Evolutionary conservation across 2,329 filamentous ascomycete genomes (phyloP), one percentile per base, ranked within the genome.

Genomic region (Diplodia intermedia): DNA sequence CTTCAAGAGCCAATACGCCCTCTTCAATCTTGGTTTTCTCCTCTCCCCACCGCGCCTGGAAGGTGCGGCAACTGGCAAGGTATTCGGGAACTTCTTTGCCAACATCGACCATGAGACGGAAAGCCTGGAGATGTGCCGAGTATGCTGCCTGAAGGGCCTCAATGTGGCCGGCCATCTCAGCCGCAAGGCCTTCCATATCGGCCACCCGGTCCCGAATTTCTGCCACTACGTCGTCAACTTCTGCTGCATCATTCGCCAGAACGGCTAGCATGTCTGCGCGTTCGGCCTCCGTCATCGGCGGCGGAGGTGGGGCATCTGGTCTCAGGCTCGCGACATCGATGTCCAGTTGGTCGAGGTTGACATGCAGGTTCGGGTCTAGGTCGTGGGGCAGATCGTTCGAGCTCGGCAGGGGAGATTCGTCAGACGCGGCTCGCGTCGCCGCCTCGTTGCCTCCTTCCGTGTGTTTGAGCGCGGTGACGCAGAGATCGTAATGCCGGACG

Each of bases 401-500:
- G 36, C 56, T 68, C 23, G 66, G 66, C 1, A 63, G 50, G 31
- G 11, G 76, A 74, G 40, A 77, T 72, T 33, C 74, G 67, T 81
- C 79, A 33, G 76, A 77, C 0, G 79, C 77, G 23, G 78, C 78
- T 63, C 79, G 77, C n/a, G 77, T 79, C 2, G 82, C 82, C 15
- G 83, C 83, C 69, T 82, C 82, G 12, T 81, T 80, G 11, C 83
- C 82, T 68, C 83, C 82, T 80, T 97, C 93, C 3, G 94, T 97
- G 62, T 94, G 93, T 69, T 93, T 91, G 53, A 97, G 90, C 0
- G 94, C 94, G 0, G 90, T 94, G 15, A 97, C 92, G 78, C 94
- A 97, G 71, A 97, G 88, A 78, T 98, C 94, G 76, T 97, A 97
- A 79, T 98, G 94, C 31, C 86, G 88, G 8, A 93, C 93, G 4